Percentiles rank a stretch among this genome's conserved stretches.
These are phyloP conservation scores for Aegilops sharonensis DNA, from an alignment of 176 grass and related monocot species.

Conservation along the genomic window DNA sequence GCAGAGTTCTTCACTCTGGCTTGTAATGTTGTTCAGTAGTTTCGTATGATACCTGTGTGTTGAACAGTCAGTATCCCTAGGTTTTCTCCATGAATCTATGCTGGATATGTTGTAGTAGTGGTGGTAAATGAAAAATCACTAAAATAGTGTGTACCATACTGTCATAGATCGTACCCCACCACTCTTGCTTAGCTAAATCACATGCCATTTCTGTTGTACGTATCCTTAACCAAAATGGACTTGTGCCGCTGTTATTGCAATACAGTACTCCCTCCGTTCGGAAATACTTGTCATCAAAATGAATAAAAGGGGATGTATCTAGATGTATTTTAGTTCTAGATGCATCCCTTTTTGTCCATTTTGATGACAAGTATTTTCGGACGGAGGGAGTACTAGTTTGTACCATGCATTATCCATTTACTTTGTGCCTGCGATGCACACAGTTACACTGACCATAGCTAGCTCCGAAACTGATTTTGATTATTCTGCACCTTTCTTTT, in stretches of 20 bases:
- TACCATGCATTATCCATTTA: conserved; percentile 20
- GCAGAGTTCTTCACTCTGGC: neutral
- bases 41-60: neutral
- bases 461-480: neutral
- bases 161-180: neutral
- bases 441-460: neutral
- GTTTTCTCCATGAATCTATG: conserved; percentile 2
- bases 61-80: neutral
- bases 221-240: neutral
- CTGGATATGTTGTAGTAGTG: neutral
- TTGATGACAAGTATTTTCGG: no score
- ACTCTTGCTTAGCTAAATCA: neutral
- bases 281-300: no score
- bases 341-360: no score
- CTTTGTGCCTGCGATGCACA: neutral
- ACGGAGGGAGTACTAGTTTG: no score
- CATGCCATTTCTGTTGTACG: neutral
- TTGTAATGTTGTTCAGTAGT: neutral
- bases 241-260: neutral
- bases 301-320: no score
- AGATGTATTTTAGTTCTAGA: no score
- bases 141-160: neutral
- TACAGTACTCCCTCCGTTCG: neutral
- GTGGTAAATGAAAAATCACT: neutral
- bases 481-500: neutral